Percentiles rank a stretch among this genome's conserved stretches.
These are phyloP conservation scores for Ogataea ganodermae DNA, from an alignment of 805 yeast genomes.

Conservation along the genomic window DNA sequence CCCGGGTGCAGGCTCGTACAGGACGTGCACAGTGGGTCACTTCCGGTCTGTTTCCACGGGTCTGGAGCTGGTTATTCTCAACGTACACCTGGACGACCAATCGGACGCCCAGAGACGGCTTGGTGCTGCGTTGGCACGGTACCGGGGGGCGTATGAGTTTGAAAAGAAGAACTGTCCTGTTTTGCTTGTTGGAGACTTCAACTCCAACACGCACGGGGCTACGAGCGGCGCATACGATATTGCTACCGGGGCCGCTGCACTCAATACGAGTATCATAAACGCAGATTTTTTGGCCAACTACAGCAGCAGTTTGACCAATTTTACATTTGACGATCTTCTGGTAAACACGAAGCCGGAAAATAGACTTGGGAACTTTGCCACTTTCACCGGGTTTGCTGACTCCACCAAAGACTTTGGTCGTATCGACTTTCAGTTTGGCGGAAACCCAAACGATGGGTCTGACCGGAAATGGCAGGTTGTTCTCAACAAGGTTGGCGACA, in stretches of 20 bases:
- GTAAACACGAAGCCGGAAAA: slow-evolving; percentile 25
- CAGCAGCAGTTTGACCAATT: slow-evolving; percentile 18
- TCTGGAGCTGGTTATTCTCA: slow-evolving; percentile 40
- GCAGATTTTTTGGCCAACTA: slow-evolving; percentile 26
- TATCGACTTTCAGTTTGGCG: slow-evolving; percentile 44
- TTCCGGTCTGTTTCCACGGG: slow-evolving; percentile 35
- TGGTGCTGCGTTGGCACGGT: slow-evolving; percentile 45
- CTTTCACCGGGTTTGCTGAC: slow-evolving; percentile 43
- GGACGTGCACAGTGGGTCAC: slow-evolving; percentile 43
- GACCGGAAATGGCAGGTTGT: slow-evolving; percentile 24
- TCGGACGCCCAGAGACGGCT: slow-evolving; percentile 48
- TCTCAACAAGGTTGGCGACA: slow-evolving; percentile 38
- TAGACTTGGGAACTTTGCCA: slow-evolving; percentile 38
- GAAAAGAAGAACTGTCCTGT: slow-evolving; percentile 37
- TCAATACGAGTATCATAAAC: slow-evolving; percentile 16
- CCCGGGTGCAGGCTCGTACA: slow-evolving; percentile 42
- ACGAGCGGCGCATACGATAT: slow-evolving; percentile 38
- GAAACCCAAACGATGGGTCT: slow-evolving; percentile 23
- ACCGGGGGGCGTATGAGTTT: slow-evolving; percentile 40
- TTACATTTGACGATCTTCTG: slow-evolving; percentile 34
- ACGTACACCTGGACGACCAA: slow-evolving; percentile 53
- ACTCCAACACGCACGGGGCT: slow-evolving; percentile 47
- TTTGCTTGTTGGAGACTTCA: slow-evolving; percentile 59
- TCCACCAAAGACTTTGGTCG: slow-evolving; percentile 27
- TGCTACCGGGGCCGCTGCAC: slow-evolving; percentile 27